Conservation (phyloP, 2,329 filamentous ascomycete species). For the Cryphonectria nitschkei region DNA sequence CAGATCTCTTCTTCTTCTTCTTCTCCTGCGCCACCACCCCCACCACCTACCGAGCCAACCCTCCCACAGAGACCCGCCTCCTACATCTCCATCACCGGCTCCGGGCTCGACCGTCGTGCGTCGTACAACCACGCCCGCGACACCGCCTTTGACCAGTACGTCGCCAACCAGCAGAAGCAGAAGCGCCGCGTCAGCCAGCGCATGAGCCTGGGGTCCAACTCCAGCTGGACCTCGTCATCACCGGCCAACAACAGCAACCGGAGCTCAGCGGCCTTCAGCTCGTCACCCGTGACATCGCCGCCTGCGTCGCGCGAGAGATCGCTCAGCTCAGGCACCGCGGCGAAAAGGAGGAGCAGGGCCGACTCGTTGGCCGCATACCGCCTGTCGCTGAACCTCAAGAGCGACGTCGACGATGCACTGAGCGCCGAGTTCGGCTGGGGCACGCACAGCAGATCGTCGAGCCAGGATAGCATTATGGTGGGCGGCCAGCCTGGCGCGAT, state of each 20-base stretch:
- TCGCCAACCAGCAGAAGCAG: constrained; percentile 19
- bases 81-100: constrained; percentile 21
- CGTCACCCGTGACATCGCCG: constrained; percentile 1
- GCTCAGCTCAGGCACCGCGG: neutral
- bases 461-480: constrained; percentile 35
- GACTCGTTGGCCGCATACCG: constrained; percentile 16
- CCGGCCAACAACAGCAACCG: neutral
- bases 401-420: constrained; percentile 39
- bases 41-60: neutral
- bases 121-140: constrained; percentile 37
- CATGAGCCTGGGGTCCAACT: constrained; percentile 18
- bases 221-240: neutral
- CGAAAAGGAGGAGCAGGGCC: neutral
- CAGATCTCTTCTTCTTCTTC: neutral
- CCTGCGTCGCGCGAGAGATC: constrained; percentile 24
- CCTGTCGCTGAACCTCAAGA: constrained; percentile 31
- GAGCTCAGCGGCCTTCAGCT: constrained; percentile 5
- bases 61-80: constrained; percentile 21
- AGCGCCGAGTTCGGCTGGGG: constrained; percentile 41
- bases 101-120: constrained; percentile 17
- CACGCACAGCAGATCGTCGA: constrained; percentile 26
- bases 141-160: constrained; percentile 36
- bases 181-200: constrained; percentile 15
- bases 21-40: neutral
- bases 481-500: constrained; percentile 31